Evolutionary conservation across 1,284 basidiomycete genomes (phyloP).

Genomic region (Volvariella surrecta): DNA sequence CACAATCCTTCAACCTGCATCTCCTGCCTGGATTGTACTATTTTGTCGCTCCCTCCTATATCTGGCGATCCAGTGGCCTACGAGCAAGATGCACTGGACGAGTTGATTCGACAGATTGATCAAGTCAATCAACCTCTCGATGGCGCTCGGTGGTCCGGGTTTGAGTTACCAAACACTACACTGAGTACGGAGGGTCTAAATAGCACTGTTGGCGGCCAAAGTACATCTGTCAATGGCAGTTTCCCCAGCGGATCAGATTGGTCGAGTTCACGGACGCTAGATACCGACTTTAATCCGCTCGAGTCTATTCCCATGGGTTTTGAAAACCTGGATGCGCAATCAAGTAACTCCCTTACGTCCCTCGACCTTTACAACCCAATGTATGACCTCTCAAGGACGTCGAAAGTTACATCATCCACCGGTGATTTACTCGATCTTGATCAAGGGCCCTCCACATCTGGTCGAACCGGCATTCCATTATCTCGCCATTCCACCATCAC

Average conservation of each 20-base stretch:
- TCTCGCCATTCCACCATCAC: neutral
- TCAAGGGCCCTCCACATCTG: neutral
- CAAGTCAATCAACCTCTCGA: neutral
- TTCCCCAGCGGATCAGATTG: too few species aligned
- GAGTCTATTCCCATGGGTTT: too few species aligned
- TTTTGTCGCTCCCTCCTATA: slow-evolving; percentile 31
- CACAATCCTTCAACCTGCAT: slow-evolving; percentile 38
- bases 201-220: neutral
- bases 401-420: neutral
- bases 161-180: neutral
- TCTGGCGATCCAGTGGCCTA: neutral
- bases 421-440: neutral
- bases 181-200: neutral
- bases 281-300: too few species aligned
- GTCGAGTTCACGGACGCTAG: too few species aligned
- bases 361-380: too few species aligned
- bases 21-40: slow-evolving; percentile 53
- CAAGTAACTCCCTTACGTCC: too few species aligned
- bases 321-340: too few species aligned
- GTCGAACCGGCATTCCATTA: neutral
- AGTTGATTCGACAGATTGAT: slow-evolving; percentile 36
- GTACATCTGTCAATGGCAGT: too few species aligned
- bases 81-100: slow-evolving; percentile 32
- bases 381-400: neutral
- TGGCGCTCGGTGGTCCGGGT: neutral